Evolutionary conservation across 495 filamentous ascomycete genomes (phyloP).

Genomic region (Xylaria nigripes): DNA sequence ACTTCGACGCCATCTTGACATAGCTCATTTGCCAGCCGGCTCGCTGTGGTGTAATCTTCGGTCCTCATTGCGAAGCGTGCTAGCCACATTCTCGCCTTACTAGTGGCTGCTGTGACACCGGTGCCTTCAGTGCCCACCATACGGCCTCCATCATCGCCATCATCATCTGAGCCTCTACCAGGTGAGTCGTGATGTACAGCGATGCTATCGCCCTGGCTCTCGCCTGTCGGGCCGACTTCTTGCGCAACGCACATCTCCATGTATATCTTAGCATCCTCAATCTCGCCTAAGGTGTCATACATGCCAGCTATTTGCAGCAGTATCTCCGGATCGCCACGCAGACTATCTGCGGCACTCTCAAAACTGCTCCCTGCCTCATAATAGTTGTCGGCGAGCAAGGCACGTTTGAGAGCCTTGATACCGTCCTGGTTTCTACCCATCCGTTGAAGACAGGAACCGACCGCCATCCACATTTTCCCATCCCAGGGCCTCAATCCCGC

Average conservation of each 20-base stretch:
- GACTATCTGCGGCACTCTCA: conserved; percentile 22
- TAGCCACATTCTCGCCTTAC: conserved; percentile 89
- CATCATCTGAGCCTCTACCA: conserved; percentile 46
- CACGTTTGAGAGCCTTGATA: conserved; percentile 90
- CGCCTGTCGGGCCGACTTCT: conserved; percentile 53
- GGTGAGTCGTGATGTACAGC: conserved; percentile 39
- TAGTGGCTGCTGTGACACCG: conserved; percentile 80
- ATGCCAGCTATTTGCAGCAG: conserved; percentile 82
- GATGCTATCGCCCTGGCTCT: conserved; percentile 42
- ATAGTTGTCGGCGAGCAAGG: conserved; percentile 73
- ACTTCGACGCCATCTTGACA: conserved; percentile 97
- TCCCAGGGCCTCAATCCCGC: conserved; percentile 86
- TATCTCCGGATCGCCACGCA: conserved; percentile 81
- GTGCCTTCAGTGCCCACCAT: conserved; percentile 46
- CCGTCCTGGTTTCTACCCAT: conserved; percentile 75
- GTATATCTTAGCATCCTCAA: conserved; percentile 74
- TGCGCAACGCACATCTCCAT: conserved; percentile 94
- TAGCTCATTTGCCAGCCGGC: conserved; percentile 77
- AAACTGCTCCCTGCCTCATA: conserved; percentile 54
- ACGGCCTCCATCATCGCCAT: conserved; percentile 34
- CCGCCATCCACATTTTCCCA: conserved; percentile 97
- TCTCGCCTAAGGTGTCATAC: conserved; percentile 69
- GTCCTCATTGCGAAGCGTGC: conserved; percentile 68
- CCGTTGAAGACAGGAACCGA: conserved; percentile 81
- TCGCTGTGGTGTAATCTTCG: conserved; percentile 65